Evolutionary conservation across 176 grass and related monocot genomes (phyloP), one percentile per base, ranked within the genome.

Genomic region (Oryza meridionalis): DNA sequence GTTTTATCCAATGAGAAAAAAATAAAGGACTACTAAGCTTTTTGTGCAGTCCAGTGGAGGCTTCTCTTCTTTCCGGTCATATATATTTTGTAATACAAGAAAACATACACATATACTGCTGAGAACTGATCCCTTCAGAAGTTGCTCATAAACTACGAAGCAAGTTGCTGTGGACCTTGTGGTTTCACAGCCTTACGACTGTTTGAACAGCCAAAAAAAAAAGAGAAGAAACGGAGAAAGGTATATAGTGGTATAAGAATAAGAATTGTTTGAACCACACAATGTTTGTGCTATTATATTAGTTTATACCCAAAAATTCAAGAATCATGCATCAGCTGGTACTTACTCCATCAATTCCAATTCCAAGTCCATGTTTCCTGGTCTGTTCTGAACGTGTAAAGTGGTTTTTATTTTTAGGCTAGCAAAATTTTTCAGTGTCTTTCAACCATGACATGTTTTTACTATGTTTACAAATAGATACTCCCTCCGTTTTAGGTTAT

Each of bases 1-100:
- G 78, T 47, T 87, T 35, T 26, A 69, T 82, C 51, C 78, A 31
- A 45, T 22, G 45, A 76, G 37, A 61, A 63, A 62, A 59, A 51
- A 19, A 47, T 8, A 13, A 24, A 14, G 10, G 12, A 4, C 24
- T 31, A 31, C 29, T 10, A 8, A 6, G 21, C 25, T 74, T 74
- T 50, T 38, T 66, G 16, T 8, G 26, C 49, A 22, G 45, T 81
- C 11, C 17, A 80, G 11, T 67, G 27, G 44, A 51, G 46, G 2
- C 2, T 62, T 62, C 58, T 61, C n/a, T 62, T 62, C 9, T 62
- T 24, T 62, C 22, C 21, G 21, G 21, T 11, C 58, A 4, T 24
- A 22, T 62, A 62, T 62, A 61, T 62, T 22, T 53, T 53, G 15
- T 32, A 53, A 10, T 9, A 50, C 9, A 29, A 27, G 35, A 8